Percentiles rank a stretch among this genome's conserved stretches.
Conservation (phyloP, 1,139 yeast genomes). For the Wickerhamiella pararugosa region DNA sequence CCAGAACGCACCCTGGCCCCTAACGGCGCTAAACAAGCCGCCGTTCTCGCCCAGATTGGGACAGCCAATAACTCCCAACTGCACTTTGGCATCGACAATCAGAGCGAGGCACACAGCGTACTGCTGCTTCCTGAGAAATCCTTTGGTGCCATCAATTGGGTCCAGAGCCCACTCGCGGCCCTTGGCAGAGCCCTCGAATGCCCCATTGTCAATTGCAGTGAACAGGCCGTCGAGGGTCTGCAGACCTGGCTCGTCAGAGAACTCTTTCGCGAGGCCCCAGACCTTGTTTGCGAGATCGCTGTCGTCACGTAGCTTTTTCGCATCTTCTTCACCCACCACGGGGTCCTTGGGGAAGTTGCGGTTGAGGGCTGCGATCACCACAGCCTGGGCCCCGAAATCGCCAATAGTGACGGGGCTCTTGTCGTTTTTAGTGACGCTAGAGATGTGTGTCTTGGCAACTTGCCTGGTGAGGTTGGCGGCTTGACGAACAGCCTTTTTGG, state of each 20-base stretch:
- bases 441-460: conserved; percentile 43
- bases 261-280: conserved; percentile 22
- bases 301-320: conserved; percentile 43
- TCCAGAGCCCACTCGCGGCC: conserved; percentile 96
- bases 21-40: conserved; percentile 63
- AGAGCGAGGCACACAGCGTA: conserved; percentile 91
- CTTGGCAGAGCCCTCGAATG: conserved; percentile 54
- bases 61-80: conserved; percentile 88
- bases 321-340: conserved; percentile 90
- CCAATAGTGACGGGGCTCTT: conserved; percentile 94
- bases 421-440: conserved; percentile 64
- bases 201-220: conserved; percentile 62
- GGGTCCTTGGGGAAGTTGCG: conserved; percentile 69
- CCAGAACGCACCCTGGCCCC: conserved; percentile 52
- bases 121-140: conserved; percentile 89
- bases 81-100: conserved; percentile 70
- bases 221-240: conserved; percentile 36
- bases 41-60: conserved; percentile 60
- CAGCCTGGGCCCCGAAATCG: conserved; percentile 92
- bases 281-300: conserved; percentile 32
- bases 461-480: conserved; percentile 67
- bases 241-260: conserved; percentile 23
- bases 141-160: conserved; percentile 97
- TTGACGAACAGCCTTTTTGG: conserved; percentile 78
- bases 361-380: conserved; percentile 69